Base-by-base conservation (phyloP, 1,139 yeast species). In the Nakaseomyces bracarensis region DNA sequence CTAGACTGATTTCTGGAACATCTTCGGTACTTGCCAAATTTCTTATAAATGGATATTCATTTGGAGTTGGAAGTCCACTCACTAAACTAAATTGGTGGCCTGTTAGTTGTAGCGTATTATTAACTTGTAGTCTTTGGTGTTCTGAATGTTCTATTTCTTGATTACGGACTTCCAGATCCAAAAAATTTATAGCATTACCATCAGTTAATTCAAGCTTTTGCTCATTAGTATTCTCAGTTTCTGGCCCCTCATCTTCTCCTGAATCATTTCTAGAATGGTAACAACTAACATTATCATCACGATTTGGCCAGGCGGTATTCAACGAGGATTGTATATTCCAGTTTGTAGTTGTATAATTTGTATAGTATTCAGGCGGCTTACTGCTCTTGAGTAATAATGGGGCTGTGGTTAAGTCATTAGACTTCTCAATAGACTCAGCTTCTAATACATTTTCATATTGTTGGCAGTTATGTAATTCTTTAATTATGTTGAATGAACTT, bases 51-150 rank as follows among this genome's bases (percentile, higher is more conserved):
- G 16, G 13, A 13, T 13, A n/a, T 33, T 33, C 36, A 13, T 25
- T 33, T 14, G 36, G 36, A 1, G 36, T 33, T 2, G 36, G 36
- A 7, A 33, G 26, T 3, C 36, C 36, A 14, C 36, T 33, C 4
- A 30, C 34, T 11, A 30, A 11, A 20, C 18, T 21, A 18, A 20
- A 33, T 13, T 33, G 36, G 11, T 33, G 36, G 9, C 18, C 36
- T 7, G 25, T 21, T 9, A 20, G n/a, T 13, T 33, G 26, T 7
- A 33, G 14, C 4, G 36, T 33, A 13, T 20, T 21, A 11, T 21
- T 21, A 13, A 10, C n/a, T 21, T 33, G 36, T 21, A n/a, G 26
- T 20, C 36, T 20, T 20, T 20, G 36, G 10, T 20, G 21, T 4
- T 21, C 25, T n/a, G 20, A 4, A 8, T 20, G 21, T 4, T 21